Base-by-base conservation (phyloP, 1,284 basidiomycete species). In the Fistulinella cinereoalba region DNA sequence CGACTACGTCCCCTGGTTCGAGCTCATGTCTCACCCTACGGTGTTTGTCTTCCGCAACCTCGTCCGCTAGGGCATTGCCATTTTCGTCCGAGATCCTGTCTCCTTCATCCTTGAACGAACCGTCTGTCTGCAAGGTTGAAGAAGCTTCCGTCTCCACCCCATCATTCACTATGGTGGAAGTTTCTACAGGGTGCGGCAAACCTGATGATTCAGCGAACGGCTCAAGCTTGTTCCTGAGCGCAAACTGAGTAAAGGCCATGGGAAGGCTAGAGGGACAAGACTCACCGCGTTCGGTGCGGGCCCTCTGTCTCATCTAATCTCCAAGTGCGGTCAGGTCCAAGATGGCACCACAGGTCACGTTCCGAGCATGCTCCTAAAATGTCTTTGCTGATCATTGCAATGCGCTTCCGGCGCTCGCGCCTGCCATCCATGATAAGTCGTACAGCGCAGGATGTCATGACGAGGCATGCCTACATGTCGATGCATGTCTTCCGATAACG, bases 1-100 rank as follows among this genome's bases (percentile, higher is more conserved):
- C 91, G 32, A 97, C 92, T 3, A 92, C 78, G 63, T 98, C 95
- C 4, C 91, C 91, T 12, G 87, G 81, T 60, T 95, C 89, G 19
- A 97, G 75, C 64, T 92, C 84, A 71, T 96, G 85, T 62, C 92
- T 74, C 28, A 90, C 76, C 61, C 87, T 71, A 45, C 88, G 73
- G 58, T 87, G 81, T 51, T 88, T 90, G 62, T 90, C 88, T 37
- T 92, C 88, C 1, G 76, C 68, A 28, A 88, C 75, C 29, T 89
- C 87, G 52, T 91, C 88, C 2, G 76, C 74, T 24, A 88, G 69
- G 39, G 81, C 73, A 32, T 45, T 59, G 3, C 50, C 50, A n/a
- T 56, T 53, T 11, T 52, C 57, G 1, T 57, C 59, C 8, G 40
- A 41, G 19, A 45, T 45, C 11, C 25, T 7, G 7, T 50, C 62